Evolutionary conservation across 2,329 filamentous ascomycete species (phyloP).

Genomic region (Akanthomyces uredinophilus): DNA sequence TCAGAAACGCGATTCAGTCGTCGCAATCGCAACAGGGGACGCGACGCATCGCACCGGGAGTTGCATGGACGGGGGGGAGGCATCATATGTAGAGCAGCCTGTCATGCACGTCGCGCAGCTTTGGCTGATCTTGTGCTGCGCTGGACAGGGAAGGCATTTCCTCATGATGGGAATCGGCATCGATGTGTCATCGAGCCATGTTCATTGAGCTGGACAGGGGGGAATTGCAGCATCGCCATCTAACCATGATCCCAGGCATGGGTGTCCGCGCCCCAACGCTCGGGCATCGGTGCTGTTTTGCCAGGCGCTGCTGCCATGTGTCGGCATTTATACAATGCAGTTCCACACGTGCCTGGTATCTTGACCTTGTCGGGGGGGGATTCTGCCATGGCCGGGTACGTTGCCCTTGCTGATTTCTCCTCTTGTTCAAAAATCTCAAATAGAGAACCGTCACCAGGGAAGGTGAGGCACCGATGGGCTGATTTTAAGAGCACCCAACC

Average conservation of each 20-base stretch:
- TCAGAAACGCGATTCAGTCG: conserved; percentile 11
- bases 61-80: neutral
- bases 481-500: neutral
- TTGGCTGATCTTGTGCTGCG: neutral
- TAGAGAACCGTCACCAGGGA: neutral
- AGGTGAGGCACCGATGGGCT: neutral
- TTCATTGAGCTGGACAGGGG: neutral
- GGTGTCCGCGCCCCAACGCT: neutral
- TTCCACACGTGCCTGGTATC: neutral
- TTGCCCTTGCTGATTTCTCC: no score
- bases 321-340: neutral
- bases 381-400: no score
- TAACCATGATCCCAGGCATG: neutral
- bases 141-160: neutral
- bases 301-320: neutral
- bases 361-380: no score
- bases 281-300: neutral
- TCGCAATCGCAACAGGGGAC: neutral
- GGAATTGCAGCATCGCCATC: neutral
- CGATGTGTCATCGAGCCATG: neutral
- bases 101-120: no score
- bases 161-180: neutral
- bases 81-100: neutral
- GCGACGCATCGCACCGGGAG: neutral
- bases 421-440: neutral